Conservation (phyloP, 2,329 filamentous ascomycete genomes). For the Paecilomyces sp. region DNA sequence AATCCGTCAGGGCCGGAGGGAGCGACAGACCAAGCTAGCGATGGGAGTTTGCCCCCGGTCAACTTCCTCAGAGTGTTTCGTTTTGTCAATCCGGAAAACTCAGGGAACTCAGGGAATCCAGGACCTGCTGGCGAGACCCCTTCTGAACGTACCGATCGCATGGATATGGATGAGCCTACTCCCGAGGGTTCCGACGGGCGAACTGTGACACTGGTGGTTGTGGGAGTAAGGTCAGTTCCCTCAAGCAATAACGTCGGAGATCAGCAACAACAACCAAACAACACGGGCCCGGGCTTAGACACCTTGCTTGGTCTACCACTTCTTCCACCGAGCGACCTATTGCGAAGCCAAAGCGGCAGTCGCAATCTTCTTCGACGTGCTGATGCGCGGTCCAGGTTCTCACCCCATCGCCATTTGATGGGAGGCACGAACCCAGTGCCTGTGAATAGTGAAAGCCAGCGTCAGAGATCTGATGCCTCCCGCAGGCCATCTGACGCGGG, state of each 20-base stretch:
- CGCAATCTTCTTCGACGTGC: conserved; percentile 47
- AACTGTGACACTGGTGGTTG: conserved; percentile 62
- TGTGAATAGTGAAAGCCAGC: conserved; percentile 46
- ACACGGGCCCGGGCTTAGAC: conserved; percentile 34
- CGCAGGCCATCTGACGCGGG: conserved; percentile 25
- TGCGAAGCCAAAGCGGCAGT: conserved; percentile 35
- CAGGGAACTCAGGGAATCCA: conserved; percentile 15
- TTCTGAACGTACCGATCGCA: conserved; percentile 22
- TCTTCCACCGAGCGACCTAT: conserved; percentile 35
- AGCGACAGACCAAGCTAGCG: conserved; percentile 25
- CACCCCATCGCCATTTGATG: conserved; percentile 48
- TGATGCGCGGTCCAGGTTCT: conserved; percentile 49
- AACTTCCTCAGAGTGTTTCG: conserved; percentile 65
- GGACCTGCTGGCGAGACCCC: conserved; percentile 12
- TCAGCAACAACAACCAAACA: conserved; percentile 20
- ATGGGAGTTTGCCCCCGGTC: conserved; percentile 47
- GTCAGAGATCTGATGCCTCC: conserved; percentile 34
- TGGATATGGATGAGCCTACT: conserved; percentile 33
- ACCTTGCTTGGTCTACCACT: conserved; percentile 40
- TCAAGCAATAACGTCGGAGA: conserved; percentile 40
- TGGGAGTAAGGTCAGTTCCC: conserved; percentile 60
- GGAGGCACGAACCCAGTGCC: conserved; percentile 44
- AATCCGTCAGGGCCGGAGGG: conserved; percentile 29
- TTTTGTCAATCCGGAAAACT: conserved; percentile 49
- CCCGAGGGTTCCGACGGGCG: conserved; percentile 45